These are phyloP conservation scores for Penicillium desertorum DNA, from an alignment of 495 filamentous ascomycete genomes.

Conservation along the genomic window DNA sequence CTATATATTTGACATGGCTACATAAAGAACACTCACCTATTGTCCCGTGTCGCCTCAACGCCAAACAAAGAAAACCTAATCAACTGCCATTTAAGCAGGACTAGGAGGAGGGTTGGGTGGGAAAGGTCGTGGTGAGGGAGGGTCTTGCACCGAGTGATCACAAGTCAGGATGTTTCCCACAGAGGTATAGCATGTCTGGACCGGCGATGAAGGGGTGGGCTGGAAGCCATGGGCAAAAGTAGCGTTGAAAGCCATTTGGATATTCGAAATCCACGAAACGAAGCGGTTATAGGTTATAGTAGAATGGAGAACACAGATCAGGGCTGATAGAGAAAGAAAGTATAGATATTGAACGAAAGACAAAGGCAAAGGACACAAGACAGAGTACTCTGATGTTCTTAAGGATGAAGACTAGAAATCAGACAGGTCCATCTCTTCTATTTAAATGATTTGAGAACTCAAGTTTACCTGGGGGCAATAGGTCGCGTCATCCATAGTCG, in stretches of 20 bases:
- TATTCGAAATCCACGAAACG: background rate
- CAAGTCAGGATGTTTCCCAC: conserved; percentile 13
- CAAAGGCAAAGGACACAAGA: conserved; percentile 2
- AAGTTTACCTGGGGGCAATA: conserved; percentile 13
- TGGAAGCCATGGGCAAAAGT: background rate
- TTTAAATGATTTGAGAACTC: conserved; percentile 20
- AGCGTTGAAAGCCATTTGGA: conserved; percentile 12
- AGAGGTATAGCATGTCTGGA: conserved; percentile 5
- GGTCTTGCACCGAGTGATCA: conserved; percentile 34
- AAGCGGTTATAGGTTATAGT: background rate
- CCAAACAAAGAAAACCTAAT: conserved; percentile 14
- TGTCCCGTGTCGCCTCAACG: conserved; percentile 18
- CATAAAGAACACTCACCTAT: conserved; percentile 18
- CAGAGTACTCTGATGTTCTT: background rate
- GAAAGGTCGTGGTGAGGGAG: conserved; percentile 43
- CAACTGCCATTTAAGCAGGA: conserved; percentile 30
- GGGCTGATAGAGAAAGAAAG: background rate
- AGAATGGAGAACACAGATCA: background rate
- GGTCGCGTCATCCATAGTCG: conserved; percentile 24
- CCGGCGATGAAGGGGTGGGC: background rate
- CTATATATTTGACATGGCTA: background rate
- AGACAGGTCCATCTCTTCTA: conserved; percentile 11
- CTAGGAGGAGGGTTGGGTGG: conserved; percentile 48
- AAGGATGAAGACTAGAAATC: conserved; percentile 1
- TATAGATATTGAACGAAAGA: conserved; percentile 1